Conservation (phyloP, 2,329 filamentous ascomycete species). For the Cytospora paraplurivora region DNA sequence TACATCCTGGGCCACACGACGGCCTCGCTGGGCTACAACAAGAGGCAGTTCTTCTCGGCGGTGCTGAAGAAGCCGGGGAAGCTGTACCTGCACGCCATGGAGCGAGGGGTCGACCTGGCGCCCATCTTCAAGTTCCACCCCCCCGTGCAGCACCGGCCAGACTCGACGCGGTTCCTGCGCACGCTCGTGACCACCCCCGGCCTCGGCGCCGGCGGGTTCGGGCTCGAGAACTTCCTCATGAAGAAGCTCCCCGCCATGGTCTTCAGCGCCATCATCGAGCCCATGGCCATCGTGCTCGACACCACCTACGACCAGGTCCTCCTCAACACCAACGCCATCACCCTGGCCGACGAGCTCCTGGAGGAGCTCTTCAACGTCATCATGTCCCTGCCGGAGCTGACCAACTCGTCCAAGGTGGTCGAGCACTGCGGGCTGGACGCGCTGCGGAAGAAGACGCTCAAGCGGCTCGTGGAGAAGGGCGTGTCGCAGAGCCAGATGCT, state of each 20-base stretch:
- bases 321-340: conserved; percentile 65
- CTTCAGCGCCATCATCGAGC: conserved; percentile 75
- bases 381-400: conserved; percentile 71
- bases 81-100: conserved; percentile 40
- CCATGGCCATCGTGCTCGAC: conserved; percentile 78
- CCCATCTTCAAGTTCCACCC: conserved; percentile 31
- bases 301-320: conserved; percentile 72
- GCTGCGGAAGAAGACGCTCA: conserved; percentile 63
- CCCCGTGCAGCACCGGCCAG: conserved; percentile 32
- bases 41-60: conserved; percentile 43
- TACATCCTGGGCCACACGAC: conserved; percentile 71
- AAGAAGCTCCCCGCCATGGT: conserved; percentile 79
- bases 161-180: conserved; percentile 59
- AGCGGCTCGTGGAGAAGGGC: conserved; percentile 59
- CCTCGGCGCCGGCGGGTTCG: conserved; percentile 61
- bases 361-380: conserved; percentile 75
- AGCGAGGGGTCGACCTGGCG: conserved; percentile 21
- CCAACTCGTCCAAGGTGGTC: conserved; percentile 58
- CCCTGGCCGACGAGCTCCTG: conserved; percentile 70
- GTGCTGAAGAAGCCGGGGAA: conserved; percentile 40
- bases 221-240: conserved; percentile 64
- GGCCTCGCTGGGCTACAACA: conserved; percentile 49
- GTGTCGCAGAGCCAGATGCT: conserved; percentile 65
- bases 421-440: conserved; percentile 59
- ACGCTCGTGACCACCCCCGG: conserved; percentile 64